Evolutionary conservation across 1,284 basidiomycete species (phyloP).

Genomic region (Marasmius tenuissimus): DNA sequence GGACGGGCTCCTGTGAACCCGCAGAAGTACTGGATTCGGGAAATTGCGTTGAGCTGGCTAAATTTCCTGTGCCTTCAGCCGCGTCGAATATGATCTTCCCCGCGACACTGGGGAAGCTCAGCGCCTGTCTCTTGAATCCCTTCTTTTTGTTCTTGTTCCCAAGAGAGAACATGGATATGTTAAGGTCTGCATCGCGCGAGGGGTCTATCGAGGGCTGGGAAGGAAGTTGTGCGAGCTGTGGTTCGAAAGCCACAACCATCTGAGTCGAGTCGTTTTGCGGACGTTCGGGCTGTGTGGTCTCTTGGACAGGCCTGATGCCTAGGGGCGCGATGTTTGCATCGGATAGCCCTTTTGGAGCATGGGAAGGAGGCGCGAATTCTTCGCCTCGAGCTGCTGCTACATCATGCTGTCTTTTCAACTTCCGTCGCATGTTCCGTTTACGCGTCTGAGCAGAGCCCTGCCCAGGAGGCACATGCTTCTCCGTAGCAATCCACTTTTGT

Average conservation of each 20-base stretch:
- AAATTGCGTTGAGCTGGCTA: background rate
- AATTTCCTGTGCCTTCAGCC: background rate
- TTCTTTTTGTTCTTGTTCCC: constrained; percentile 76
- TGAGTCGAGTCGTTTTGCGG: background rate
- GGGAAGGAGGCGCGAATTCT: background rate
- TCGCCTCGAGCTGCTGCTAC: background rate
- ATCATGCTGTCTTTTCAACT: constrained; percentile 41
- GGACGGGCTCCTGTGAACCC: background rate
- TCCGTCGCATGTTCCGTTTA: constrained; percentile 64
- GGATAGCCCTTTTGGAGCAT: constrained; percentile 17
- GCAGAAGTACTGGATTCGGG: background rate
- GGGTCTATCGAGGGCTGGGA: background rate
- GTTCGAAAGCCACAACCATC: no score
- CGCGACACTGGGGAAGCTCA: constrained; percentile 44
- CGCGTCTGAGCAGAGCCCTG: constrained; percentile 67
- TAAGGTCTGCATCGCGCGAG: constrained; percentile 13
- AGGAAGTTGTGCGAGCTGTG: no score
- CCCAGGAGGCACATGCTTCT: constrained; percentile 52
- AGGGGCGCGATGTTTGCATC: constrained; percentile 38
- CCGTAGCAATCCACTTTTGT: background rate
- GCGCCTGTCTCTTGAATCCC: constrained; percentile 53
- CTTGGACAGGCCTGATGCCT: constrained; percentile 10
- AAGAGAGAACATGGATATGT: constrained; percentile 56
- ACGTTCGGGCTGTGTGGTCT: background rate
- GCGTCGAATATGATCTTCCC: constrained; percentile 59